Evolutionary conservation across 1,284 basidiomycete genomes (phyloP).

Genomic region (Cryptococcus sp.): DNA sequence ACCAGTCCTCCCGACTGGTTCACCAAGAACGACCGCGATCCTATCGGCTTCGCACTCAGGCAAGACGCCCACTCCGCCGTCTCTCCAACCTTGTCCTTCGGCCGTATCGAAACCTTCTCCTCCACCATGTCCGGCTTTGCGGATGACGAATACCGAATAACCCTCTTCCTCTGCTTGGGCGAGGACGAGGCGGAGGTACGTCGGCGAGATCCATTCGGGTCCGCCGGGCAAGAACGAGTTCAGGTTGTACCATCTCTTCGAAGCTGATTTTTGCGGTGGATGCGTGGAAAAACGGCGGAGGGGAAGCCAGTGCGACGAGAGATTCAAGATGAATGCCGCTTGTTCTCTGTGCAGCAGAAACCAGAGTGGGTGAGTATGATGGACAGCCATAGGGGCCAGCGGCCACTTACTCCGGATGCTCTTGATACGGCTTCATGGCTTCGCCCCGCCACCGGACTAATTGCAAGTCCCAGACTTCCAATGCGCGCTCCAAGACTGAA

Average conservation of each 20-base stretch:
- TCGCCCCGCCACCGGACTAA: conserved; percentile 83
- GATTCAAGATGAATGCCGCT: conserved; percentile 85
- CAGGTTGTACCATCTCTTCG: conserved; percentile 81
- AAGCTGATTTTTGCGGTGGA: conserved; percentile 40
- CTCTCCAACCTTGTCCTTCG: conserved; percentile 46
- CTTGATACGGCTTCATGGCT: conserved; percentile 73
- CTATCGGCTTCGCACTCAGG: conserved; percentile 48
- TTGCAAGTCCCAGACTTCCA: conserved; percentile 78
- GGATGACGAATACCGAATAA: conserved; percentile 84
- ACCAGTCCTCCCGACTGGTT: conserved; percentile 36
- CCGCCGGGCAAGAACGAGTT: conserved; percentile 68
- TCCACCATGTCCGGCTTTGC: conserved; percentile 33
- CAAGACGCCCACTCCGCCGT: conserved; percentile 44
- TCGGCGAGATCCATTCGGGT: conserved; percentile 80
- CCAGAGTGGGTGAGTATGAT: not conserved
- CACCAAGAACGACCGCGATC: conserved; percentile 46
- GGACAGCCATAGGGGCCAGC: not conserved
- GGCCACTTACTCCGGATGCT: conserved; percentile 69
- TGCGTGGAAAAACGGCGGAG: conserved; percentile 68
- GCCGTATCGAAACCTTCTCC: conserved; percentile 26
- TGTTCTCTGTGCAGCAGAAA: conserved; percentile 62
- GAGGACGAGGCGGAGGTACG: conserved; percentile 81
- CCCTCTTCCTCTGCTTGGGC: conserved; percentile 85
- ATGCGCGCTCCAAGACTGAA: conserved; percentile 57
- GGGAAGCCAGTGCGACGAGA: conserved; percentile 85